These are phyloP conservation scores for Alternaria consortialis DNA, from an alignment of 2,329 filamentous ascomycete genomes.

Conservation along the genomic window DNA sequence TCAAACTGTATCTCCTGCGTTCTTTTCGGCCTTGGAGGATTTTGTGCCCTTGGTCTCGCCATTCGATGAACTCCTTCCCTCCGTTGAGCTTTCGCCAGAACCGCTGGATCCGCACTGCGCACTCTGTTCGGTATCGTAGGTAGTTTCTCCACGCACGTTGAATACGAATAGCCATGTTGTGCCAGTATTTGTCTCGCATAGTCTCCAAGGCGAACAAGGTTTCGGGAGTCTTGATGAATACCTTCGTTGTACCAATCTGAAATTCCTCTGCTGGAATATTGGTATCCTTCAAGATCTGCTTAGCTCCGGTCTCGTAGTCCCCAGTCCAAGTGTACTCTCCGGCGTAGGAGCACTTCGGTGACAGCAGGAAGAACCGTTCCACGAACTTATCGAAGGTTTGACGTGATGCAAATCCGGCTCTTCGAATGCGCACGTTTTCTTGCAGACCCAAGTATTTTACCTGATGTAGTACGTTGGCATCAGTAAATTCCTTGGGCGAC, in stretches of 20 bases:
- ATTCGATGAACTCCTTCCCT: conserved; percentile 85
- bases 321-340: conserved; percentile 97
- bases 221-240: conserved; percentile 97
- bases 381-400: conserved; percentile 99
- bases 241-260: conserved; percentile 96
- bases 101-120: conserved; percentile 90
- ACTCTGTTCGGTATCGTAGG: conserved; percentile 89
- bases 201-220: conserved; percentile 96
- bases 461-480: conserved; percentile 92
- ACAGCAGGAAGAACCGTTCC: conserved; percentile 94
- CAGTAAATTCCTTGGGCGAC: conserved; percentile 90
- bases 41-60: conserved; percentile 87
- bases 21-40: conserved; percentile 88
- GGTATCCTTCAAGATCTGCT: conserved; percentile 94
- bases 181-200: conserved; percentile 98
- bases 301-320: conserved; percentile 84
- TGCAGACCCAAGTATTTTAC: conserved; percentile 99
- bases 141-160: conserved; percentile 98
- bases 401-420: conserved; percentile 95
- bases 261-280: conserved; percentile 95
- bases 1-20: conserved; percentile 85
- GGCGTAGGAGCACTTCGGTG: conserved; percentile 92
- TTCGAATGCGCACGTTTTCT: conserved; percentile 96
- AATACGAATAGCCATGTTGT: conserved; percentile 98
- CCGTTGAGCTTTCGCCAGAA: conserved; percentile 95